These are phyloP conservation scores for Trichocladium uniseriatum DNA, from an alignment of 495 filamentous ascomycete genomes.

Conservation along the genomic window DNA sequence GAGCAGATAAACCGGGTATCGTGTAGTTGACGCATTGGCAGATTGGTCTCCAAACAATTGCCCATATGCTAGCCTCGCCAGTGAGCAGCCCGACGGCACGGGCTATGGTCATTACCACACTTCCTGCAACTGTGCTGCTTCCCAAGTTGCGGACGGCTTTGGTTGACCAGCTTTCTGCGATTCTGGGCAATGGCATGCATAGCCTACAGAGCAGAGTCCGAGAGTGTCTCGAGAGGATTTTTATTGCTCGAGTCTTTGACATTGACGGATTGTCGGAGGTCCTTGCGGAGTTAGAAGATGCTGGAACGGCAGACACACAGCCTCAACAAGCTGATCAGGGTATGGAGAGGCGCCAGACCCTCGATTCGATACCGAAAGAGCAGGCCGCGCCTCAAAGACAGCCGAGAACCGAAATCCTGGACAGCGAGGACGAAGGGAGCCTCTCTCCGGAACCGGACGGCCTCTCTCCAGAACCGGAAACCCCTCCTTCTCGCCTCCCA, in stretches of 20 bases:
- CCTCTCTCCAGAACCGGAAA: background rate
- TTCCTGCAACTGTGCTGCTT: constrained; percentile 24
- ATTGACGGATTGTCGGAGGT: constrained; percentile 49
- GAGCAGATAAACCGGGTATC: background rate
- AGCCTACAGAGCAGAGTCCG: constrained; percentile 12
- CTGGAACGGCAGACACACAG: background rate
- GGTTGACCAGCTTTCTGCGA: constrained; percentile 16
- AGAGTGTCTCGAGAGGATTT: constrained; percentile 40
- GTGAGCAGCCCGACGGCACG: background rate
- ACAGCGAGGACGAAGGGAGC: constrained; percentile 29
- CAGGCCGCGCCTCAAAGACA: background rate
- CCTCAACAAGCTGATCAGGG: background rate
- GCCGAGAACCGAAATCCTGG: constrained; percentile 12
- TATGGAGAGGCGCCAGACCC: background rate
- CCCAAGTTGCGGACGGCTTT: constrained; percentile 28
- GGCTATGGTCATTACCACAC: constrained; percentile 31
- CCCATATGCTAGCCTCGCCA: constrained; percentile 14
- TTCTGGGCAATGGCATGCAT: constrained; percentile 7
- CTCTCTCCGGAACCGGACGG: constrained; percentile 3
- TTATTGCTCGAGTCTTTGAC: constrained; percentile 52
- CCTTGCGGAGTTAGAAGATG: constrained; percentile 34
- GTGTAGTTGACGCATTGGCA: constrained; percentile 1
- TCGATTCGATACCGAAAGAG: background rate
- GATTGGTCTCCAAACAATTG: constrained; percentile 32
- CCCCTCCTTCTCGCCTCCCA: constrained; percentile 9